Conservation (phyloP, 23 red algal genomes). For the Gracilaria vermiculophylla region DNA sequence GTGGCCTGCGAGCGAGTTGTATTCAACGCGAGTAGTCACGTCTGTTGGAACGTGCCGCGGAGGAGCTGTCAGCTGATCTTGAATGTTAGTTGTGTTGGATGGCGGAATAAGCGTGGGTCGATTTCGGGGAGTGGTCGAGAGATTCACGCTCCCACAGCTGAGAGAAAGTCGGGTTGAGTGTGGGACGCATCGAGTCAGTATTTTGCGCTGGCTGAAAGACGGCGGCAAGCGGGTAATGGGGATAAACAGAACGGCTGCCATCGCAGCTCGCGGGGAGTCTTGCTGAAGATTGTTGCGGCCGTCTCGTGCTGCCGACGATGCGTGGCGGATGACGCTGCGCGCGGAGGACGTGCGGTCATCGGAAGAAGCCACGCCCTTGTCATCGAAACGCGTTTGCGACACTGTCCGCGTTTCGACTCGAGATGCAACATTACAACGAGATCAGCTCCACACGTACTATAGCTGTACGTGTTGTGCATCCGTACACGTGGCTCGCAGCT, state of each 20-base stretch:
- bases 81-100: neutral
- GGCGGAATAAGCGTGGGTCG: neutral
- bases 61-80: neutral
- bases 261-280: neutral
- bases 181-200: too few relatives aligned
- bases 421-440: too few relatives aligned
- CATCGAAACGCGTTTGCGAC: too few relatives aligned
- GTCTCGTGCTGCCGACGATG: too few relatives aligned
- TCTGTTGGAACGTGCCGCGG: neutral
- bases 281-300: neutral
- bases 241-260: neutral
- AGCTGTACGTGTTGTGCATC: too few relatives aligned
- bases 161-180: neutral
- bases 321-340: too few relatives aligned
- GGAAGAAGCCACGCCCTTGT: too few relatives aligned
- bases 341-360: too few relatives aligned
- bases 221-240: neutral
- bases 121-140: neutral
- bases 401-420: too few relatives aligned
- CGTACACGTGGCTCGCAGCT: too few relatives aligned
- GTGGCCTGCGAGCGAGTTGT: neutral
- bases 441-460: too few relatives aligned
- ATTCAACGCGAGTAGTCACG: neutral
- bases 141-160: neutral
- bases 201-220: too few relatives aligned